phyloP scores from a whole-genome alignment of 2,329 filamentous ascomycete species.

The Triangularia setosa region DNA sequence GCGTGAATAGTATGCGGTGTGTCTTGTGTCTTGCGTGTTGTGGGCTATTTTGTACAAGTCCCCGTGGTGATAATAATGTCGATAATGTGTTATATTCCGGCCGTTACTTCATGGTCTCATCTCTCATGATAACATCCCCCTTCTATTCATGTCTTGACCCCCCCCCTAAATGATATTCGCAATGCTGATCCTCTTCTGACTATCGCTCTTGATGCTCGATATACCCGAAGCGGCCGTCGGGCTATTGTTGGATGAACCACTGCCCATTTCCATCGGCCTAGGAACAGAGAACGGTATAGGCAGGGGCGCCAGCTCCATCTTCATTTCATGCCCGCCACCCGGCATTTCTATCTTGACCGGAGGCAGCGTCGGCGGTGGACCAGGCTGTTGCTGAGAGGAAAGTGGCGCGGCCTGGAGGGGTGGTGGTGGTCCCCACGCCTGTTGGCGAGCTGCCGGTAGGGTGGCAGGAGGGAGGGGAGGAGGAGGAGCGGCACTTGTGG shows the following conservation, averaged over 20 bases:
- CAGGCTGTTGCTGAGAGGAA: neutral
- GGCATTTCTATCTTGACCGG: conserved; percentile 1
- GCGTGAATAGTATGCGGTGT: neutral
- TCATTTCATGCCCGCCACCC: conserved; percentile 4
- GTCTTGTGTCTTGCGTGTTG: neutral
- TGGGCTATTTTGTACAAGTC: neutral
- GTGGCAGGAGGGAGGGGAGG: conserved; percentile 4
- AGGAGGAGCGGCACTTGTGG: conserved; percentile 12
- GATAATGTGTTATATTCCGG: neutral
- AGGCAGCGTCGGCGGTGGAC: neutral
- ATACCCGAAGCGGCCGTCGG: conserved; percentile 27
- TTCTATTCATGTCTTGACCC: neutral
- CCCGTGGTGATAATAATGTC: neutral
- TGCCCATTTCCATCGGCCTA: conserved; percentile 20
- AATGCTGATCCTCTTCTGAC: conserved; percentile 43
- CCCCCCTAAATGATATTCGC: conserved; percentile 38
- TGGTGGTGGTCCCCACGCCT: neutral
- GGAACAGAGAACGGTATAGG: conserved; percentile 12
- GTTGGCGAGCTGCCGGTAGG: neutral
- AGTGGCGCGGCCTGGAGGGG: neutral
- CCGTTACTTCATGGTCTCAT: conserved; percentile 9
- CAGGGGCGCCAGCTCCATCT: conserved; percentile 13
- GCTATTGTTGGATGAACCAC: conserved; percentile 22
- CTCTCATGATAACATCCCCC: neutral
- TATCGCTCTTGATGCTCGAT: conserved; percentile 33